Base-by-base conservation (phyloP, 2,329 filamentous ascomycete genomes). In the Botrytis cinerea region DNA sequence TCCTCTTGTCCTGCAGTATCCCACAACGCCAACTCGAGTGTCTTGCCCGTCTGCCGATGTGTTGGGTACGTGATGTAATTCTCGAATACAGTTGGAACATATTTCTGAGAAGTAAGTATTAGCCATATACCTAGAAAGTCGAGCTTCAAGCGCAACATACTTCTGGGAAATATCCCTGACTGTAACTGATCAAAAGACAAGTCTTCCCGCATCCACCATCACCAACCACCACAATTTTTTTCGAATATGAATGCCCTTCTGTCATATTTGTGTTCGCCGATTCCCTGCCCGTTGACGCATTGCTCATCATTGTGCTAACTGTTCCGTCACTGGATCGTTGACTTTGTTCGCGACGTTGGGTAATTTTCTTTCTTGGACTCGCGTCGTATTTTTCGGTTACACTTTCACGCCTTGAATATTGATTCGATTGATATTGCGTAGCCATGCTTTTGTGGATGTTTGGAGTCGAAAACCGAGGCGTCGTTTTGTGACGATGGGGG, bases 141-240 rank as follows among this genome's bases (percentile, higher is more conserved):
- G 60, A 59, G 35, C 48, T 74, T 77, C 87, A 60, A 43, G 18
- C 35, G 4, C 25, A 71, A 51, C 75, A 78, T 86, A 98, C 96
- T 93, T 99, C 95, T 84, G 96, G 96, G 82, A 99, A 99, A 83
- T 97, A 97, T 74, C 96, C 96, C 85, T 98, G 95, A 81, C 94
- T 97, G 86, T 98, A 99, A 85, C 95, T 98, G 84, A 99, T 99
- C 83, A 99, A 87, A 78, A 99, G 86, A 86, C 96, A 99, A 14
- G 96, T 99, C 90, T 99, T 99, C 80, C 96, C 96, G 84, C 96
- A 99, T 76, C 96, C 96, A 79, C 96, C 96, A 83, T 99, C 96
- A 76, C 96, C 96, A 63, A 99, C 96, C 70, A 99, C 96, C 62
- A 99, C 96, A 82, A 99, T 96, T 88, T 99, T 99, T 87, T 99